phyloP scores from a whole-genome alignment of 2,329 filamentous ascomycete species.

The Verticillium klebahnii region DNA sequence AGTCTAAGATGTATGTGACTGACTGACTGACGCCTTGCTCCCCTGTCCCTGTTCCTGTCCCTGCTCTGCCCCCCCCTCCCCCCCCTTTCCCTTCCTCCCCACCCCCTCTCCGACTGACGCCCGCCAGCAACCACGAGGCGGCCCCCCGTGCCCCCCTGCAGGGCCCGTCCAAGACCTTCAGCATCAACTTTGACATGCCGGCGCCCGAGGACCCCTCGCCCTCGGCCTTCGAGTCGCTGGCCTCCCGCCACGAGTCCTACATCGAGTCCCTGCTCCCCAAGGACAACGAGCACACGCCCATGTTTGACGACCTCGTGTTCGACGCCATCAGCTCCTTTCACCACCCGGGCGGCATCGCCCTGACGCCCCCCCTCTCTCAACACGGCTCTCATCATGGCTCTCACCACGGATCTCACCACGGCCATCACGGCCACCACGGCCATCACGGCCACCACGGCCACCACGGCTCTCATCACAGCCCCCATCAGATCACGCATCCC shows the following conservation, averaged over 20 bases:
- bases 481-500: background rate
- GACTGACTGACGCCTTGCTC: background rate
- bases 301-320: slow-evolving; percentile 1
- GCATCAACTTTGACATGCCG: slow-evolving; percentile 46
- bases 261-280: slow-evolving; percentile 35
- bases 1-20: slow-evolving; percentile 34
- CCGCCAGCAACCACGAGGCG: slow-evolving; percentile 12
- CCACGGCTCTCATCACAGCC: background rate
- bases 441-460: background rate
- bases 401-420: background rate
- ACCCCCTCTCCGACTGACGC: slow-evolving; percentile 6
- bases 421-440: background rate
- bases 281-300: slow-evolving; percentile 10
- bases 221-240: slow-evolving; percentile 32
- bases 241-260: slow-evolving; percentile 35
- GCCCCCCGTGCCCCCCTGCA: slow-evolving; percentile 24
- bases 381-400: background rate
- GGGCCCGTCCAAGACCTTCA: slow-evolving; percentile 44
- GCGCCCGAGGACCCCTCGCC: slow-evolving; percentile 21
- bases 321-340: slow-evolving; percentile 1
- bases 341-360: slow-evolving; percentile 8
- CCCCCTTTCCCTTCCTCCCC: background rate
- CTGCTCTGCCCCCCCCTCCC: background rate
- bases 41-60: background rate
- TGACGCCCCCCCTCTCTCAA: background rate